Conservation (phyloP, 2,329 filamentous ascomycete genomes). For the Ceratocystis huliohia region DNA sequence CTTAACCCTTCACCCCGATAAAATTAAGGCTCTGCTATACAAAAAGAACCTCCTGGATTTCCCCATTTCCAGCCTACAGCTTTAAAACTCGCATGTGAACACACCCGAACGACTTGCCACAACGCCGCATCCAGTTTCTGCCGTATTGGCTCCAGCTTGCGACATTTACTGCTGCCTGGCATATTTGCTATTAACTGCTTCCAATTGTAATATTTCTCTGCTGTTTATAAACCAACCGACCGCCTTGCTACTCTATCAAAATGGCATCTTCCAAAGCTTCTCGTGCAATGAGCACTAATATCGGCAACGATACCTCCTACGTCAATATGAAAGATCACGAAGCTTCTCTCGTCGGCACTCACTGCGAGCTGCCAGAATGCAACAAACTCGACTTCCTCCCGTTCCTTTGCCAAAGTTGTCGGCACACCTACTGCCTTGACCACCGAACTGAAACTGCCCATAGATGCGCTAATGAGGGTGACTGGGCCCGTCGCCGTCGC, state of each 20-base stretch:
- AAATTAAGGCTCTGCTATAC: neutral
- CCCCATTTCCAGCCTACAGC: neutral
- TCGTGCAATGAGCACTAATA: conserved; percentile 26
- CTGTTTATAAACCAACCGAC: conserved; percentile 8
- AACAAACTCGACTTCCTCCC: conserved; percentile 93
- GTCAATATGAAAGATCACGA: conserved; percentile 64
- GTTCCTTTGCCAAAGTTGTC: conserved; percentile 84
- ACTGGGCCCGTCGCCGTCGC: conserved; percentile 48
- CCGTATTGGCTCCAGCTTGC: neutral
- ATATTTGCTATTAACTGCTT: neutral
- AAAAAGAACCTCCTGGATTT: conserved; percentile 10
- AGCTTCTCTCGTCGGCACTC: conserved; percentile 71
- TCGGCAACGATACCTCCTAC: conserved; percentile 42
- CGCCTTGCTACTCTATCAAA: conserved; percentile 2
- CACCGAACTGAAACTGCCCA: conserved; percentile 81
- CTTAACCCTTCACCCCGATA: no score
- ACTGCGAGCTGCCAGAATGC: conserved; percentile 87
- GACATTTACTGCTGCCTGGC: conserved; percentile 6
- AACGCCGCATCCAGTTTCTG: neutral
- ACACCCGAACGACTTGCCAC: neutral
- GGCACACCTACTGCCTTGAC: conserved; percentile 76
- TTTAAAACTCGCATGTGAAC: conserved; percentile 10
- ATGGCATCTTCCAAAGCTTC: conserved; percentile 14
- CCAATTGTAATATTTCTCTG: neutral
- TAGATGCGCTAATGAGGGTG: conserved; percentile 48